These are phyloP conservation scores for Hanseniaspora pseudoguilliermondii DNA, from an alignment of 805 yeast species.

Conservation along the genomic window DNA sequence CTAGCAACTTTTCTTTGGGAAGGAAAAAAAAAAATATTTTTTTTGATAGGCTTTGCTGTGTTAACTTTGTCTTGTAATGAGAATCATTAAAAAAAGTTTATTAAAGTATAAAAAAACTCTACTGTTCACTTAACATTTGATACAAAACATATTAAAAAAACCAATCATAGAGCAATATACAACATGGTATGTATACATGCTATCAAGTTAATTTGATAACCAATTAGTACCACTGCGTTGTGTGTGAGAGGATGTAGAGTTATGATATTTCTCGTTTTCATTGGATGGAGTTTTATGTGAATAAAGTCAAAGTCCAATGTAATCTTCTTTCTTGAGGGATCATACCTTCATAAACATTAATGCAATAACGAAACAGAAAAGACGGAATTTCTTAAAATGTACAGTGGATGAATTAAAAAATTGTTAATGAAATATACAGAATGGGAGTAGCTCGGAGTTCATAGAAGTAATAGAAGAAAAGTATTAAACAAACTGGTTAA, in stretches of 20 bases:
- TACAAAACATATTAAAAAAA: neutral
- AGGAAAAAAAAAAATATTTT: neutral
- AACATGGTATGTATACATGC: conserved; percentile 16
- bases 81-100: neutral
- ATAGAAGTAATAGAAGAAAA: no score
- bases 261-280: neutral
- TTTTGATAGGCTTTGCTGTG: neutral
- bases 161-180: conserved; percentile 13
- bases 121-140: neutral
- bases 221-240: neutral
- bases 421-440: no score
- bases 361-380: no score
- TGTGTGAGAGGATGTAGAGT: neutral
- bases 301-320: no score
- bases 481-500: no score
- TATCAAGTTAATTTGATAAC: conserved; percentile 15
- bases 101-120: no score
- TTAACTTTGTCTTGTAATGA: no score
- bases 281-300: neutral
- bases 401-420: no score
- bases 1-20: neutral
- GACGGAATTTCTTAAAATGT: no score
- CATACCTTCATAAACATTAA: no score
- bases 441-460: no score
- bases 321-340: no score